Base-by-base conservation (phyloP, 768 basidiomycete genomes). In the Amanita polypyramis region DNA sequence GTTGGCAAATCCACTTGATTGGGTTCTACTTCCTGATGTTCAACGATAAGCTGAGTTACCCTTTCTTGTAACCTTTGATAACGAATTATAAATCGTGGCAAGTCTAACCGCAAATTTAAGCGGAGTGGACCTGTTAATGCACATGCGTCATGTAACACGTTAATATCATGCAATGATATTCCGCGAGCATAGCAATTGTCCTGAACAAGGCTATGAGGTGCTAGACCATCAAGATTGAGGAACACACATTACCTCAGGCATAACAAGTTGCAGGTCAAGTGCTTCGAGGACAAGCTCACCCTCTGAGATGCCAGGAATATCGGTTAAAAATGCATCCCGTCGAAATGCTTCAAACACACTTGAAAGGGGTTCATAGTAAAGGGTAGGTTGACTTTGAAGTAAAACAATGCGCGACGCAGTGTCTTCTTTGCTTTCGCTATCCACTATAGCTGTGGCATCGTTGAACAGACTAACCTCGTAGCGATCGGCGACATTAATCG, bases 351-450 rank as follows among this genome's bases (percentile, higher is more conserved):
- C 81, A 56, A 89, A 88, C 15, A 88, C 75, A 49, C 64, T 69
- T 36, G 73, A 75, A 39, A 90, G 58, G 23, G 85, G 79, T 59
- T 88, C 85, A 55, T 88, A 89, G 61, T 85, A 90, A 5, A 89
- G 67, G 3, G 78, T 83, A 2, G 85, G 85, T 14, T 66, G 72
- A 49, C 77, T 67, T 39, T 77, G 73, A 50, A 90, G 70, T 41
- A 89, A 64, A 5, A 85, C 58, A n/a, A 63, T 58, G 27, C 63
- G 52, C 42, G 54, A 56, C 35, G 50, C 33, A 39, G 43, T 38
- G 40, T 54, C 50, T 30, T 44, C 29, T 29, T 54, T 51, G 5
- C 58, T 55, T 17, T 62, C 50, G 12, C 54, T 52, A 25, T 65
- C 56, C 38, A 60, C 19, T 55, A 51, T 36, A 63, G 59, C 49